Percentiles rank a stretch among this genome's conserved stretches.
Evolutionary conservation across 257 asterid genomes (phyloP).

Genomic region (Solanum lignicaule): DNA sequence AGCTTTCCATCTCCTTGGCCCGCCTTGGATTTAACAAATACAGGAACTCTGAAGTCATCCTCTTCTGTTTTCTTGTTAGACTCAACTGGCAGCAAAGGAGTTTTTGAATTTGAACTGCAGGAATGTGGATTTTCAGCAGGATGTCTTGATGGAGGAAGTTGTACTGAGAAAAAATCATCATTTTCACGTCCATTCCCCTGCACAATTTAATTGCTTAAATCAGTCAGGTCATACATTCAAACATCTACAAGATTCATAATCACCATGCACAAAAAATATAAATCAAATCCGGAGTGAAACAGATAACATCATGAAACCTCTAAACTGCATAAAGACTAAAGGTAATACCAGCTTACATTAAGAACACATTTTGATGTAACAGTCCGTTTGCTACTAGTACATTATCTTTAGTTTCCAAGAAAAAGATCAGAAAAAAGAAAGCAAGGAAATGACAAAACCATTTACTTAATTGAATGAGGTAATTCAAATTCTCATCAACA

Average conservation of each 20-base stretch:
- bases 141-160: slow-evolving; percentile 21
- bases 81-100: slow-evolving; percentile 25
- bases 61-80: slow-evolving; percentile 39
- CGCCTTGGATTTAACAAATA: slow-evolving; percentile 23
- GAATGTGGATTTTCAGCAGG: slow-evolving; percentile 33
- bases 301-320: neutral
- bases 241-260: neutral
- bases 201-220: neutral
- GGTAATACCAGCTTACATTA: neutral
- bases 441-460: neutral
- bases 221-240: neutral
- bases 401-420: neutral
- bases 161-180: slow-evolving; percentile 20
- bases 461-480: neutral
- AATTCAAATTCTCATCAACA: neutral
- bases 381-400: neutral
- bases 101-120: slow-evolving; percentile 19
- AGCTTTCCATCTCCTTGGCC: slow-evolving; percentile 21
- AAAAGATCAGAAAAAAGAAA: neutral
- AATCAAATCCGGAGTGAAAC: neutral
- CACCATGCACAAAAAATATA: neutral
- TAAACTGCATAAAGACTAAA: neutral
- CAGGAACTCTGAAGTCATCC: slow-evolving; percentile 73
- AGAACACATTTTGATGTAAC: neutral
- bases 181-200: slow-evolving; percentile 44